Conservation (phyloP, 2,329 filamentous ascomycete genomes). For the Zymoseptoria pseudotritici region DNA sequence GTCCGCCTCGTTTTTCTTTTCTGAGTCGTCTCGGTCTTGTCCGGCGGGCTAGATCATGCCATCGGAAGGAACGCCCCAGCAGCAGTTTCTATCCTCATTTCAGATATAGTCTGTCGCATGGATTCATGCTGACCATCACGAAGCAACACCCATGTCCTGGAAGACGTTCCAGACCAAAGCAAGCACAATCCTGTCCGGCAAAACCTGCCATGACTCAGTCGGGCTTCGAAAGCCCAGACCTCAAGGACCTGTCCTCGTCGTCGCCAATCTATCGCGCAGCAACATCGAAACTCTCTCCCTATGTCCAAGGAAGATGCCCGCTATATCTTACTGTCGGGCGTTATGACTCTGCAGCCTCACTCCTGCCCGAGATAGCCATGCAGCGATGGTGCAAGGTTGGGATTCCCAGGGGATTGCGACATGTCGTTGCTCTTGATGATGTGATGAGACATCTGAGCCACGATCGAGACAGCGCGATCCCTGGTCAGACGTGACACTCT, state of each 20-base stretch:
- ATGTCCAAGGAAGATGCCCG: neutral
- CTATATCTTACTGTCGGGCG: neutral
- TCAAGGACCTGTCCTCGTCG: too few species aligned
- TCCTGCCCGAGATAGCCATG: neutral
- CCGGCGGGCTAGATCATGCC: neutral
- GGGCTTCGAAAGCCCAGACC: too few species aligned
- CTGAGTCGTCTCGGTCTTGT: neutral
- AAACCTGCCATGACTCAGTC: neutral
- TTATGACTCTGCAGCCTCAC: neutral
- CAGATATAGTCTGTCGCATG: neutral
- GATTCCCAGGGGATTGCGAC: neutral
- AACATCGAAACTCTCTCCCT: neutral
- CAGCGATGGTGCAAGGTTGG: neutral
- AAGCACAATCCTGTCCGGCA: neutral
- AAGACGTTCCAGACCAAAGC: neutral
- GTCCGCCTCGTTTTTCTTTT: neutral
- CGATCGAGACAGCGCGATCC: neutral
- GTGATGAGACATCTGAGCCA: neutral
- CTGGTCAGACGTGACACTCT: neutral
- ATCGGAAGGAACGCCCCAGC: neutral
- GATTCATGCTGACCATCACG: neutral
- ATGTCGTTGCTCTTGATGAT: neutral
- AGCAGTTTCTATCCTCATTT: neutral
- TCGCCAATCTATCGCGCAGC: neutral
- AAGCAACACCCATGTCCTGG: neutral